Conservation (phyloP, 2,329 filamentous ascomycete genomes). For the Emmonsia crescens region DNA sequence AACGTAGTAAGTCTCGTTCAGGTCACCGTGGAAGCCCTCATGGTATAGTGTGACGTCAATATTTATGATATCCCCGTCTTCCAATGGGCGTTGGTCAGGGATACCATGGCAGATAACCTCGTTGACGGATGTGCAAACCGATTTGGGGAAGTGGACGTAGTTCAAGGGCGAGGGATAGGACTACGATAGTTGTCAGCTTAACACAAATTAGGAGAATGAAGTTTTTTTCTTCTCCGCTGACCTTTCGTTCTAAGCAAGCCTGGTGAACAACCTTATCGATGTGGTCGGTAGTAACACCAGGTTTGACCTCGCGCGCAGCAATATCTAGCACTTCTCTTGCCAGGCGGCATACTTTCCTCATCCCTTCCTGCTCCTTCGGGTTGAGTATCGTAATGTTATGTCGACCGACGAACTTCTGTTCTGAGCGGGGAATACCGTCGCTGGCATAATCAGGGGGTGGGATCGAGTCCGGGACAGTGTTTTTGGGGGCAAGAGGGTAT, state of each 20-base stretch:
- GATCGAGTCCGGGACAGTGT: constrained; percentile 69
- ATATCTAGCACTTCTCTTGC: constrained; percentile 89
- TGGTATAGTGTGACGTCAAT: constrained; percentile 94
- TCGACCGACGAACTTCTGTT: constrained; percentile 54
- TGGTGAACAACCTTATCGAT: constrained; percentile 94
- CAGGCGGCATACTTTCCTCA: constrained; percentile 83
- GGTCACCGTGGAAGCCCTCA: constrained; percentile 85
- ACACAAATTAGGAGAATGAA: not conserved
- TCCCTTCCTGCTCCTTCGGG: constrained; percentile 68
- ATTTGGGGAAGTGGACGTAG: constrained; percentile 95
- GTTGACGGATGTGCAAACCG: constrained; percentile 90
- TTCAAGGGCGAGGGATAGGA: constrained; percentile 91
- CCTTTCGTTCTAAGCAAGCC: constrained; percentile 83
- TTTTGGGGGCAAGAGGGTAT: constrained; percentile 66
- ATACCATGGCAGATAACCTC: constrained; percentile 99
- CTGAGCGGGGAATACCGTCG: constrained; percentile 62
- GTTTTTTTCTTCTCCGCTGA: constrained; percentile 40
- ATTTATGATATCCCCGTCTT: constrained; percentile 94
- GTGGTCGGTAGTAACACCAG: constrained; percentile 92
- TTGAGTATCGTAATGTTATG: constrained; percentile 78
- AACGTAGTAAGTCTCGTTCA: constrained; percentile 98
- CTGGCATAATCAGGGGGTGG: constrained; percentile 76
- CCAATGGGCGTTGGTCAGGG: constrained; percentile 73
- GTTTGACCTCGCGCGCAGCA: constrained; percentile 68
- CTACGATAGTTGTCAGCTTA: constrained; percentile 36